Base-by-base conservation (phyloP, 208 protist species). In the Wallacemonas sp. region DNA sequence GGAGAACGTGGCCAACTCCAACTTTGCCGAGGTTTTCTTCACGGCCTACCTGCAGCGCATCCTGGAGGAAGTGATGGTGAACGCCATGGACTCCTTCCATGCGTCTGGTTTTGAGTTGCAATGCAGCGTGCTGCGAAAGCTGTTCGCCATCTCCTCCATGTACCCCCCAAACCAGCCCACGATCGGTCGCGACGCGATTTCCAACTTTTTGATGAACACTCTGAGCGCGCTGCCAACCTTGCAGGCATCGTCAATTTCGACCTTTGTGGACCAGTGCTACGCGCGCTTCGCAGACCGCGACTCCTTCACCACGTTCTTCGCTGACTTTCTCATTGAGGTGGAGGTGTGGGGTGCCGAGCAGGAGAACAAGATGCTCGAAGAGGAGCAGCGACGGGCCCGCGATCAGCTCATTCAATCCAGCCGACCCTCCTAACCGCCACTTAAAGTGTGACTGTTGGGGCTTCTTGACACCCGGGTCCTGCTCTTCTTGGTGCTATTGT, bases 261-360 rank as follows among this genome's bases (percentile, higher is more conserved):
- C 46, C 0, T 94, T 96, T 69, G 65, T 94, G 1, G 55, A 75
- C 2, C 55, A 55, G 34, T 80, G 81, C 65, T 96, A 89, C 65
- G 57, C 73, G 1, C 63, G 36, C 6, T 86, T 73, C 47, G 54
- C 30, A 1, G 70, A 87, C 32, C 67, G 79, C 5, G 39, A 66
- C 24, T 60, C 58, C 47, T 94, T 96, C 58, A 54, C 68, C 23
- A 76, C 70, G 1, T 56, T 61, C 21, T 81, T 93, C 48, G 80
- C 90, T 0, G 90, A 96, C 56, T 94, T 96, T 57, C 68, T 96
- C 9, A 89, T 96, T 52, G 90, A 96, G 60, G 78, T 89, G 54
- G 61, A 83, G 34, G 81, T 96, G 21, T 96, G 90, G 87, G 90
- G 87, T 27, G 90, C 87, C 6, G 90, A 96, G 64, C 75, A 93